These are phyloP conservation scores for Aspergillus floridensis DNA, from an alignment of 2,329 filamentous ascomycete species.

Conservation along the genomic window DNA sequence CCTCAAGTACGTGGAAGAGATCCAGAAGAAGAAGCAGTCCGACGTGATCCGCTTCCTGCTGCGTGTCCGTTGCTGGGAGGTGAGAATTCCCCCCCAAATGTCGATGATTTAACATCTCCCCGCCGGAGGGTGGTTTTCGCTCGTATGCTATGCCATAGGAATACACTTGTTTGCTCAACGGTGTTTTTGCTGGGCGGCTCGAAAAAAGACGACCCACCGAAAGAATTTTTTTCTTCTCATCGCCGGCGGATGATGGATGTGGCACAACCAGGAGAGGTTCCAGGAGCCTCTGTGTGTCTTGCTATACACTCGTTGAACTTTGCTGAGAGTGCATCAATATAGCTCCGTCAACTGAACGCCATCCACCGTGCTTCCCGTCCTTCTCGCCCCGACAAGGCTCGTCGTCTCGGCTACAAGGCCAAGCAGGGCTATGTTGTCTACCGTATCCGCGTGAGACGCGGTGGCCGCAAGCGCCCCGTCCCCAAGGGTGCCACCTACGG, in stretches of 20 bases:
- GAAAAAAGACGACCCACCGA: slow-evolving; percentile 11
- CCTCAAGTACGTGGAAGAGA: slow-evolving; percentile 99
- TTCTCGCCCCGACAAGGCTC: slow-evolving; percentile 98
- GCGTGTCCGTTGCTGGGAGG: slow-evolving; percentile 99
- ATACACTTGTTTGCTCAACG: slow-evolving; percentile 16
- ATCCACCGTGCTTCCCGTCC: slow-evolving; percentile 98
- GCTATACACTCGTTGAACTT: slow-evolving; percentile 99
- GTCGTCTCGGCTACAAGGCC: slow-evolving; percentile 99
- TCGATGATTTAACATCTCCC: slow-evolving; percentile 39
- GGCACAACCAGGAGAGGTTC: slow-evolving; percentile 37
- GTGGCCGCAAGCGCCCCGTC: slow-evolving; percentile 95
- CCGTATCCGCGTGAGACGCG: slow-evolving; percentile 95
- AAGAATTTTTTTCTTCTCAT: slow-evolving; percentile 3
- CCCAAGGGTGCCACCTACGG: slow-evolving; percentile 99
- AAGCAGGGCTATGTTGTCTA: slow-evolving; percentile 99
- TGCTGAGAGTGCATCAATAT: slow-evolving; percentile 99
- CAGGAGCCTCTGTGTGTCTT: slow-evolving; percentile 51
- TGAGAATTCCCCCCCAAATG: slow-evolving; percentile 43
- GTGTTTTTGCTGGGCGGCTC: slow-evolving; percentile 32
- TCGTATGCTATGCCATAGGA: slow-evolving; percentile 36
- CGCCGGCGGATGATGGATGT: slow-evolving; percentile 44
- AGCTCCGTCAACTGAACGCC: slow-evolving; percentile 99
- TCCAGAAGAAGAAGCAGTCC: slow-evolving; percentile 99
- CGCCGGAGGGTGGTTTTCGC: slow-evolving; percentile 18
- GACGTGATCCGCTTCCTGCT: slow-evolving; percentile 99